Conservation (phyloP, 2,329 filamentous ascomycete genomes). For the Diaporthe sp. region DNA sequence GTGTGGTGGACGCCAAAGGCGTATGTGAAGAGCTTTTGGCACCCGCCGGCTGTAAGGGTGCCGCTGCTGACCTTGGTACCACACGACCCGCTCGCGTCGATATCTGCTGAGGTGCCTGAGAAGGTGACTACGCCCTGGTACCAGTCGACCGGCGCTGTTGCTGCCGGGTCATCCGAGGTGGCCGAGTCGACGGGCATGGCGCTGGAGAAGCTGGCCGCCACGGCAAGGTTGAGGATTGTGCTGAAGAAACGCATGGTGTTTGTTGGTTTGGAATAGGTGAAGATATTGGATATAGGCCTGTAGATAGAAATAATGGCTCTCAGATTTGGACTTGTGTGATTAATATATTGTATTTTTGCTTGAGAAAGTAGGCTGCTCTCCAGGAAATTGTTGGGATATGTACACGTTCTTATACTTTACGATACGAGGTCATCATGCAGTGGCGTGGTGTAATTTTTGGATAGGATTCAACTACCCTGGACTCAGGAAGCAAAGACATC, state of each 20-base stretch:
- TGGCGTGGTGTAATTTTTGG: constrained; percentile 4
- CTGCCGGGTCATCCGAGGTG: not conserved
- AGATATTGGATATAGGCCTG: not conserved
- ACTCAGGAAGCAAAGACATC: not conserved
- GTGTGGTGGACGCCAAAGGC: constrained; percentile 18
- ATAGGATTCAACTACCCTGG: constrained; percentile 7
- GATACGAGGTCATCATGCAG: not conserved
- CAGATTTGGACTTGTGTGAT: not conserved
- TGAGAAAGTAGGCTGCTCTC: not conserved
- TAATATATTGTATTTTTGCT: no score
- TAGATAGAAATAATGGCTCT: not conserved
- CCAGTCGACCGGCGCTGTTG: constrained; percentile 12
- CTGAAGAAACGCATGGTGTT: constrained; percentile 22
- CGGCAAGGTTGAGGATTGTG: not conserved
- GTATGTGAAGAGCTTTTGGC: constrained; percentile 7
- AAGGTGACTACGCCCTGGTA: not conserved
- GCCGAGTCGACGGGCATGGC: constrained; percentile 12
- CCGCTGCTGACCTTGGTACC: constrained; percentile 1
- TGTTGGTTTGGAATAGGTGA: not conserved
- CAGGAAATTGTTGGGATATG: not conserved
- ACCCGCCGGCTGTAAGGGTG: not conserved
- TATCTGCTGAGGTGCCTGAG: not conserved
- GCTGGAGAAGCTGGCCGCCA: constrained; percentile 14
- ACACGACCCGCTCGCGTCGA: not conserved
- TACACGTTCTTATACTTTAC: not conserved